phyloP scores from a whole-genome alignment of 2,329 filamentous ascomycete species.

The Venturia pyrina region DNA sequence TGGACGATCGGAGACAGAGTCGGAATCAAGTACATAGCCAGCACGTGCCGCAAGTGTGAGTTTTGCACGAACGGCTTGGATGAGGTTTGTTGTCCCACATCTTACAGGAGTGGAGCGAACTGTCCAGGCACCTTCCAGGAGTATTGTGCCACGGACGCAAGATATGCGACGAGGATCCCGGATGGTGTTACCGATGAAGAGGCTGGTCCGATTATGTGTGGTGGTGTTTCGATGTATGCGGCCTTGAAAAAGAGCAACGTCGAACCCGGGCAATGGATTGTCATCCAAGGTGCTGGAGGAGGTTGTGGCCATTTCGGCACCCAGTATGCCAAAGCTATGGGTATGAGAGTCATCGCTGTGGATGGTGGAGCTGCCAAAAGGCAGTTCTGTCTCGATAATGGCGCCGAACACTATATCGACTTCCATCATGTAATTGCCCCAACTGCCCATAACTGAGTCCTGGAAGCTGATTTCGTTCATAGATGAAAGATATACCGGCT shows the following conservation, averaged over 20 bases:
- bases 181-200: slow-evolving; percentile 69
- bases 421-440: slow-evolving; percentile 45
- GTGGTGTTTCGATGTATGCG: slow-evolving; percentile 83
- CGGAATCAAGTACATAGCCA: slow-evolving; percentile 81
- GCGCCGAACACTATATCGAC: slow-evolving; percentile 67
- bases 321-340: slow-evolving; percentile 90
- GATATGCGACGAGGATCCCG: slow-evolving; percentile 75
- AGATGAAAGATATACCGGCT: slow-evolving; percentile 24
- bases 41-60: slow-evolving; percentile 70
- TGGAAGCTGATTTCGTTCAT: neutral
- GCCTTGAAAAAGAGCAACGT: slow-evolving; percentile 73
- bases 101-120: slow-evolving; percentile 76
- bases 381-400: slow-evolving; percentile 45
- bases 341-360: slow-evolving; percentile 68
- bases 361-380: slow-evolving; percentile 73
- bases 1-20: slow-evolving; percentile 68
- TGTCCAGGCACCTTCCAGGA: slow-evolving; percentile 91
- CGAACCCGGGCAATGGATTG: slow-evolving; percentile 65
- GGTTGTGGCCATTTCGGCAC: slow-evolving; percentile 69
- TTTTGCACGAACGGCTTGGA: slow-evolving; percentile 50
- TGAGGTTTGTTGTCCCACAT: slow-evolving; percentile 54
- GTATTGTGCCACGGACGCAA: slow-evolving; percentile 79
- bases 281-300: slow-evolving; percentile 78
- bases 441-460: too few relatives aligned
- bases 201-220: slow-evolving; percentile 71